Evolutionary conservation across 1,284 basidiomycete species (phyloP).

Genomic region (Mycosarcoma mackinlayi): DNA sequence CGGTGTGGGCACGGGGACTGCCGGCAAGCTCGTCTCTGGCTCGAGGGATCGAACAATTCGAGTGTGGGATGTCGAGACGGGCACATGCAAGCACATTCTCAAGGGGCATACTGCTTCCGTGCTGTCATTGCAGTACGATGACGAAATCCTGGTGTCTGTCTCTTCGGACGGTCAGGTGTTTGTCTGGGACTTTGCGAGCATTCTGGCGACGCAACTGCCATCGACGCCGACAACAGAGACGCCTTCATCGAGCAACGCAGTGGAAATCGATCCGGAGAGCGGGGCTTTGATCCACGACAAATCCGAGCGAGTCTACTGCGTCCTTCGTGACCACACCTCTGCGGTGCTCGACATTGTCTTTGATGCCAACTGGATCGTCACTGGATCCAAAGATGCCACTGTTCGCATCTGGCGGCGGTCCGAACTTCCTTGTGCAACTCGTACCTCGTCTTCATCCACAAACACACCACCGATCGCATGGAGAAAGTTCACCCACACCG

Average conservation of each 20-base stretch:
- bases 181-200: slow-evolving; percentile 54
- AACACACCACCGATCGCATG: slow-evolving; percentile 8
- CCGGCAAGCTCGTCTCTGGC: slow-evolving; percentile 50
- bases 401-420: slow-evolving; percentile 54
- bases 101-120: slow-evolving; percentile 55
- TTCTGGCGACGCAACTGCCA: slow-evolving; percentile 12
- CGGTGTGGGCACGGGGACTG: slow-evolving; percentile 41
- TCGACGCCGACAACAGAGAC: not conserved
- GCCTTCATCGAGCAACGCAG: not conserved
- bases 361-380: slow-evolving; percentile 50
- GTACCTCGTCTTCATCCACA: too few relatives aligned
- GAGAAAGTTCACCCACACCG: slow-evolving; percentile 31
- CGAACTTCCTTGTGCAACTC: slow-evolving; percentile 15
- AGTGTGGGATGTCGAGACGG: slow-evolving; percentile 56
- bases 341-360: slow-evolving; percentile 52
- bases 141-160: slow-evolving; percentile 51
- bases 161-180: slow-evolving; percentile 52
- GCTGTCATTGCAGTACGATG: slow-evolving; percentile 57
- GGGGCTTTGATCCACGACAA: slow-evolving; percentile 22
- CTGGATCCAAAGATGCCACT: slow-evolving; percentile 52
- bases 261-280: slow-evolving; percentile 8
- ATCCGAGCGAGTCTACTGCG: slow-evolving; percentile 19
- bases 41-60: slow-evolving; percentile 54
- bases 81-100: slow-evolving; percentile 43
- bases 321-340: slow-evolving; percentile 40